A percentile compares a stretch with the other conserved stretches of the same genome.
These are phyloP conservation scores for Houttuynia cordata DNA, from an alignment of 164 flowering plant species.

Conservation along the genomic window DNA sequence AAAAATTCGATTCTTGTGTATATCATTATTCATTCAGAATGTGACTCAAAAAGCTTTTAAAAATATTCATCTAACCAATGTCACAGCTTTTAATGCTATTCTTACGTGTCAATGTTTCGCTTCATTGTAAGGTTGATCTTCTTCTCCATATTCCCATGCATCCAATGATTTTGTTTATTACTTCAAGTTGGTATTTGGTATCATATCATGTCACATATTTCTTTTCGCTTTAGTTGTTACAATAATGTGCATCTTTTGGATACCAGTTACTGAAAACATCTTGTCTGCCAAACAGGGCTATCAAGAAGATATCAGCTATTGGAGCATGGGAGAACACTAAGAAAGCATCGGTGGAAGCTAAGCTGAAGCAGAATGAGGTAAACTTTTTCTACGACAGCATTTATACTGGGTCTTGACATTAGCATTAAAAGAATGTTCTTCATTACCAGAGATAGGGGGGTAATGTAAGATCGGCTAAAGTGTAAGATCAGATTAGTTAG, in stretches of 20 bases:
- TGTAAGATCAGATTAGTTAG: too few relatives aligned
- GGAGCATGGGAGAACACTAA: slow-evolving; percentile 74
- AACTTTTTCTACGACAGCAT: not conserved
- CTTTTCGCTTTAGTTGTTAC: not conserved
- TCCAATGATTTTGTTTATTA: too few relatives aligned
- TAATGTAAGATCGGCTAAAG: not conserved
- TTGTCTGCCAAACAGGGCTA: slow-evolving; percentile 34
- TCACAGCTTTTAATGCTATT: too few relatives aligned
- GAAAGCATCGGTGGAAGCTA: slow-evolving; percentile 60
- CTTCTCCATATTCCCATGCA: too few relatives aligned
- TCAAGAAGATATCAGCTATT: slow-evolving; percentile 41
- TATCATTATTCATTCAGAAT: too few relatives aligned
- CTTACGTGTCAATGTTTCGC: too few relatives aligned
- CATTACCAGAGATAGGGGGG: not conserved
- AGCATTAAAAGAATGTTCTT: not conserved
- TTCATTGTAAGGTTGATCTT: too few relatives aligned
- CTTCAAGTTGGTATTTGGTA: too few relatives aligned
- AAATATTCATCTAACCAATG: too few relatives aligned
- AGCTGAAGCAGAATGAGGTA: slow-evolving; percentile 66
- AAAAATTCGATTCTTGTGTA: too few relatives aligned
- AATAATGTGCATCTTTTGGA: not conserved
- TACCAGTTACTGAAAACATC: not conserved
- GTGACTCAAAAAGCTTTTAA: too few relatives aligned
- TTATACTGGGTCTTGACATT: not conserved
- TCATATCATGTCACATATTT: too few relatives aligned